Evolutionary conservation across 257 asterid genomes (phyloP).

Genomic region (Ophiorrhiza pumila): DNA sequence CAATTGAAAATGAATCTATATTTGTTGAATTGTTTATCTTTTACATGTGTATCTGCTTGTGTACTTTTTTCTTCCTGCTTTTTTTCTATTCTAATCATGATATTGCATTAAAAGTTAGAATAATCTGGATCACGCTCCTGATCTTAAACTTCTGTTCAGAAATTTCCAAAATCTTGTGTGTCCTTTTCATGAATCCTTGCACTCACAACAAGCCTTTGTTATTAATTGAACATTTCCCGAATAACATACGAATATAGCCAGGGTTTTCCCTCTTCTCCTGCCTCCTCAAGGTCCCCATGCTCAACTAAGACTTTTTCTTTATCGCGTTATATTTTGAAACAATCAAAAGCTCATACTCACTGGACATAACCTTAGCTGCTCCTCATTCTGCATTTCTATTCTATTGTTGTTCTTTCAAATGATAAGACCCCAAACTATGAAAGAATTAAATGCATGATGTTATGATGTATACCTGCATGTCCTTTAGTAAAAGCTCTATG

Average conservation of each 20-base stretch:
- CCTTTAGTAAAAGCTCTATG: neutral
- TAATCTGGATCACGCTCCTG: neutral
- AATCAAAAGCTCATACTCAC: neutral
- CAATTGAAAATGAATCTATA: neutral
- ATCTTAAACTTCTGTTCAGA: neutral
- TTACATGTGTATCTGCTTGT: neutral
- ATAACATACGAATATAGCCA: neutral
- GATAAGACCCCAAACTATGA: neutral
- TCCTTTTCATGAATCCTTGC: neutral
- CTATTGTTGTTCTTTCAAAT: neutral
- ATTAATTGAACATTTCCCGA: neutral
- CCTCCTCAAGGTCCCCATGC: neutral
- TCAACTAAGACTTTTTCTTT: neutral
- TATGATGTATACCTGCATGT: neutral
- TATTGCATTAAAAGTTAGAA: neutral
- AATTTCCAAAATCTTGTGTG: neutral
- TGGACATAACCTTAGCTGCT: neutral
- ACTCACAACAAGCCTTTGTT: neutral
- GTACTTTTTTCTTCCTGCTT: neutral
- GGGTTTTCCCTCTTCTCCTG: neutral
- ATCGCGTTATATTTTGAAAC: neutral
- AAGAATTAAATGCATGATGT: neutral
- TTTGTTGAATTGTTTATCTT: neutral
- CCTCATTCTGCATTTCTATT: neutral
- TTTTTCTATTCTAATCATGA: neutral